Conservation (phyloP, 2,329 filamentous ascomycete species). For the Scedosporium aurantiacum region DNA sequence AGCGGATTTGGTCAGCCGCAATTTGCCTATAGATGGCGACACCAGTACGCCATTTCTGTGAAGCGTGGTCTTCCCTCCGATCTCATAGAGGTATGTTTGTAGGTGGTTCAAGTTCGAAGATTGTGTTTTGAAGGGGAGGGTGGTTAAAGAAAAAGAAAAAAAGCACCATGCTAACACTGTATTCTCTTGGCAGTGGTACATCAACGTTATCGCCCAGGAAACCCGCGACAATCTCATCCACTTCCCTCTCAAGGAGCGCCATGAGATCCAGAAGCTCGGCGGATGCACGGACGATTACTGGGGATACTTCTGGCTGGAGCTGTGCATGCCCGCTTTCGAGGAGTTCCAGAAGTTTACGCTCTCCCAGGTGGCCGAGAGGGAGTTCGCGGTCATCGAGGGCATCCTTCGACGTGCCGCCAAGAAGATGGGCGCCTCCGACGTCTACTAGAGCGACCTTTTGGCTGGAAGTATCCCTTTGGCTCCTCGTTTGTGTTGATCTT, state of each 20-base stretch:
- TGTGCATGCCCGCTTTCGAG: slow-evolving; percentile 27
- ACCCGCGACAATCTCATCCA: slow-evolving; percentile 28
- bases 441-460: not conserved
- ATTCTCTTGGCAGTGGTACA: slow-evolving; percentile 37
- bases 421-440: not conserved
- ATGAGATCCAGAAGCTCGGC: slow-evolving; percentile 21
- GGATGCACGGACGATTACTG: slow-evolving; percentile 32
- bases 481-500: too few species aligned
- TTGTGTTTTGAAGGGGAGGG: not conserved
- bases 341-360: slow-evolving; percentile 38
- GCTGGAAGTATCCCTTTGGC: too few species aligned
- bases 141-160: too few species aligned
- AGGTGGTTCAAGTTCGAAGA: not conserved
- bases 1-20: slow-evolving; percentile 35
- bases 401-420: slow-evolving; percentile 30
- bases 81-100: slow-evolving; percentile 41
- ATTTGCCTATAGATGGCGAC: slow-evolving; percentile 36
- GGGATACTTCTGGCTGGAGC: slow-evolving; percentile 40
- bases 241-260: slow-evolving; percentile 30
- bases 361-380: slow-evolving; percentile 29
- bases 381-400: slow-evolving; percentile 38
- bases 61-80: slow-evolving; percentile 39
- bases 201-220: slow-evolving; percentile 42
- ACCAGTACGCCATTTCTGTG: slow-evolving; percentile 39
- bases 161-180: not conserved